Percentiles rank a stretch among this genome's conserved stretches.
These are phyloP conservation scores for Debaryomyces psychrophilus DNA, from an alignment of 1,139 yeast species.

Conservation along the genomic window DNA sequence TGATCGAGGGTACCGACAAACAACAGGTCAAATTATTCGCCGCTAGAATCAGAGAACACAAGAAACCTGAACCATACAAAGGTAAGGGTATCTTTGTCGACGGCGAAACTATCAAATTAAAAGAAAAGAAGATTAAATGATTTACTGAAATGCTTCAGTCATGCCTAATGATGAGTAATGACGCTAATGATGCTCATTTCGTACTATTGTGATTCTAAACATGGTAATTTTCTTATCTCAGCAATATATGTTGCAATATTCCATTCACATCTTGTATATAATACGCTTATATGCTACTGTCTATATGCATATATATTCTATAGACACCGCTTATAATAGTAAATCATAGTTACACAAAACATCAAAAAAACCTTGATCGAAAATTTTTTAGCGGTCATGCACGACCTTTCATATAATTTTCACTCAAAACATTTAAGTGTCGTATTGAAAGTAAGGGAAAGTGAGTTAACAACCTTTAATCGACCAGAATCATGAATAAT, in stretches of 20 bases:
- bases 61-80: constrained; percentile 98
- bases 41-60: constrained; percentile 79
- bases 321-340: constrained; percentile 1
- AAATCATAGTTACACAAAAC: constrained; percentile 12
- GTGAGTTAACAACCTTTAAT: not conserved
- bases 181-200: not conserved
- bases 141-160: constrained; percentile 1
- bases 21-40: constrained; percentile 90
- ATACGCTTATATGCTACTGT: not conserved
- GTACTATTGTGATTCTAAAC: not conserved
- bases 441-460: not conserved
- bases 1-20: constrained; percentile 85
- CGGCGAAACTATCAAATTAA: constrained; percentile 85
- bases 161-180: not conserved
- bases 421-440: not conserved
- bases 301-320: not conserved
- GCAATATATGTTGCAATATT: not conserved
- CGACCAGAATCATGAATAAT: constrained; percentile 7
- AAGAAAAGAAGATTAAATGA: constrained; percentile 90
- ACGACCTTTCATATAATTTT: constrained; percentile 5
- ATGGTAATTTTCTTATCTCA: not conserved
- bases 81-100: constrained; percentile 97
- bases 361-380: not conserved
- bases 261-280: constrained; percentile 7
- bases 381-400: not conserved